A percentile compares a stretch with the other conserved stretches of the same genome.
Evolutionary conservation across 768 basidiomycete species (phyloP).

Genomic region (Lactifluus echinatus): DNA sequence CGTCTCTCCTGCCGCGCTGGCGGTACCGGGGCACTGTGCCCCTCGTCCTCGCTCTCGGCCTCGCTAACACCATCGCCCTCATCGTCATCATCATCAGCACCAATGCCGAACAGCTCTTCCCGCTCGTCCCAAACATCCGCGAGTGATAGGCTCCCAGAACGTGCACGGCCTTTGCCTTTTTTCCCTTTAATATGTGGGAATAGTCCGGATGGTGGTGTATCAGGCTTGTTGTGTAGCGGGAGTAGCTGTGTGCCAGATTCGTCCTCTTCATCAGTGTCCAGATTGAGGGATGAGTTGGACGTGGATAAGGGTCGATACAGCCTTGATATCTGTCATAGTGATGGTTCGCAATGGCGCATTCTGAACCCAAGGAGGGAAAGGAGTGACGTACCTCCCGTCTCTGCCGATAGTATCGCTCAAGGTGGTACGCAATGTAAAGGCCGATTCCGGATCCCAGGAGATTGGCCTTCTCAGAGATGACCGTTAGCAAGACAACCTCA

Average conservation of each 20-base stretch:
- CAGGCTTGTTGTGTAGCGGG: conserved; percentile 36
- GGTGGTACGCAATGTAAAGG: conserved; percentile 52
- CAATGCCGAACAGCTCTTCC: conserved; percentile 66
- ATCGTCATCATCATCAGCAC: conserved; percentile 47
- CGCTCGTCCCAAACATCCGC: conserved; percentile 70
- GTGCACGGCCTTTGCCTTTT: conserved; percentile 15
- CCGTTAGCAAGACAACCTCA: background rate
- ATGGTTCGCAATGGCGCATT: background rate
- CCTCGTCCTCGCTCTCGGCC: background rate
- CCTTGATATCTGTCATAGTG: conserved; percentile 50
- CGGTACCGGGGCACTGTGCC: background rate
- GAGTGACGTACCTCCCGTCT: conserved; percentile 55
- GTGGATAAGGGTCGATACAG: conserved; percentile 66
- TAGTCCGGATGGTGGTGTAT: conserved; percentile 7
- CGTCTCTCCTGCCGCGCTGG: background rate
- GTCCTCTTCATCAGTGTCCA: conserved; percentile 46
- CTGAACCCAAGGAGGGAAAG: background rate
- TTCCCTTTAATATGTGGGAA: background rate
- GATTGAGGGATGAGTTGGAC: conserved; percentile 29
- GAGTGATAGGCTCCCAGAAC: conserved; percentile 25
- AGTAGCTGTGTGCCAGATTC: conserved; percentile 47
- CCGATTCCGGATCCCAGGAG: conserved; percentile 65
- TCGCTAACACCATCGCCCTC: conserved; percentile 26
- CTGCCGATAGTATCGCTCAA: conserved; percentile 70
- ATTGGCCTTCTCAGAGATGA: conserved; percentile 51